phyloP scores from a whole-genome alignment of 2,329 filamentous ascomycete genomes.

The Neonectria faginata region DNA sequence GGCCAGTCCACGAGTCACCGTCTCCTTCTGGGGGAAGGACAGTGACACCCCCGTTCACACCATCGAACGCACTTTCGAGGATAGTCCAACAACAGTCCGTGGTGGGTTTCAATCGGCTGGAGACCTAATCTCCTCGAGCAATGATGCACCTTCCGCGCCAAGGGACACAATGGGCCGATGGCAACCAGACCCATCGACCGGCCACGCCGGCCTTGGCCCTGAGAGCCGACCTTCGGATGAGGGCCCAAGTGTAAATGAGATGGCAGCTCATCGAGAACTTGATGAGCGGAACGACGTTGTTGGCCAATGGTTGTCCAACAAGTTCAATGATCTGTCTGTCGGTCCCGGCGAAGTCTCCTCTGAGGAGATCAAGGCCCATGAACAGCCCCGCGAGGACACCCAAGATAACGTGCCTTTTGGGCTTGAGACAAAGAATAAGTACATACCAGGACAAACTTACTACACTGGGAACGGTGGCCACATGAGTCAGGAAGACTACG shows the following conservation, averaged over 20 bases:
- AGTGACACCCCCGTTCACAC: constrained; percentile 52
- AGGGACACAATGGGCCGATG: constrained; percentile 58
- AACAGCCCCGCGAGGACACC: constrained; percentile 42
- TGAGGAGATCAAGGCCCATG: constrained; percentile 38
- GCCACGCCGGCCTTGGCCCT: constrained; percentile 62
- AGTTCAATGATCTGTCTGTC: constrained; percentile 46
- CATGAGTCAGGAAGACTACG: constrained; percentile 60
- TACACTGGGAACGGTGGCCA: constrained; percentile 56
- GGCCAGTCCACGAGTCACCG: constrained; percentile 65
- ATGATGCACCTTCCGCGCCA: constrained; percentile 40
- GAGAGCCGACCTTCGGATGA: constrained; percentile 57
- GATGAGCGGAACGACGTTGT: constrained; percentile 63
- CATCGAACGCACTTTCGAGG: constrained; percentile 55
- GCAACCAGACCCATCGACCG: constrained; percentile 53
- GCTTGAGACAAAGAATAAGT: constrained; percentile 62
- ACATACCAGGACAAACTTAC: constrained; percentile 63
- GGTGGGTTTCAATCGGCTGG: constrained; percentile 54
- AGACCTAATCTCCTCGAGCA: constrained; percentile 51
- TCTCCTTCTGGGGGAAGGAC: constrained; percentile 66
- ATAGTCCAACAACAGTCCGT: constrained; percentile 52
- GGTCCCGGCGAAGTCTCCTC: constrained; percentile 41
- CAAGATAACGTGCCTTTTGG: constrained; percentile 60
- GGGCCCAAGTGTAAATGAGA: constrained; percentile 62
- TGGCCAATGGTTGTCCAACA: constrained; percentile 61
- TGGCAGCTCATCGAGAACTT: constrained; percentile 54